Percentiles rank a stretch among this genome's conserved stretches.
phyloP scores from a whole-genome alignment of 2,329 filamentous ascomycete species.

The Sporothrix schenckii region DNA sequence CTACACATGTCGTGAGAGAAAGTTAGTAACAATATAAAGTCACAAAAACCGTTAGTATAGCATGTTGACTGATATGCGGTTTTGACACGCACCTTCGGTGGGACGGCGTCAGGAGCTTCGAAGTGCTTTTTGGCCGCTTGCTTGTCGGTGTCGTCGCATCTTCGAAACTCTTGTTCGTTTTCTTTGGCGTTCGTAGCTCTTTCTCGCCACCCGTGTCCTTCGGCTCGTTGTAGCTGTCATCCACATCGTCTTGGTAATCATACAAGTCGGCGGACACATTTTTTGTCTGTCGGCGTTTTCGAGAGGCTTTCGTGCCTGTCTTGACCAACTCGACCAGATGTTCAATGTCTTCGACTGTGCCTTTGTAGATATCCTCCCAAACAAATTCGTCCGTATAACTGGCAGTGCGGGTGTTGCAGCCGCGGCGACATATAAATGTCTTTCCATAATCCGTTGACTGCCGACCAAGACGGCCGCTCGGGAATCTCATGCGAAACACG shows the following conservation, averaged over 20 bases:
- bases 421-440: constrained; percentile 85
- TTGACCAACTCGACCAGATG: constrained; percentile 68
- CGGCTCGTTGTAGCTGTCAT: constrained; percentile 15
- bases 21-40: not conserved
- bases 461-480: constrained; percentile 73
- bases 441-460: constrained; percentile 77
- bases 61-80: not conserved
- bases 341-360: constrained; percentile 66
- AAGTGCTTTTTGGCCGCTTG: constrained; percentile 47
- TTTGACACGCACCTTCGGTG: constrained; percentile 46
- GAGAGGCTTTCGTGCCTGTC: constrained; percentile 71
- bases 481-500: constrained; percentile 69
- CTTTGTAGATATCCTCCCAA: constrained; percentile 83
- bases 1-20: constrained; percentile 47
- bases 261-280: constrained; percentile 41
- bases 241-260: constrained; percentile 36
- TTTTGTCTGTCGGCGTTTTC: constrained; percentile 49
- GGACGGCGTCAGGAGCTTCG: constrained; percentile 49
- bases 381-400: constrained; percentile 89
- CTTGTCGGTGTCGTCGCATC: constrained; percentile 59
- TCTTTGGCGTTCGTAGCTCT: constrained; percentile 44
- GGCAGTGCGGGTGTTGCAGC: constrained; percentile 84
- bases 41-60: not conserved
- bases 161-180: constrained; percentile 40
- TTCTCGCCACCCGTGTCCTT: constrained; percentile 42